Base-by-base conservation (phyloP, 768 basidiomycete species). In the Kwoniella dendrophila region DNA sequence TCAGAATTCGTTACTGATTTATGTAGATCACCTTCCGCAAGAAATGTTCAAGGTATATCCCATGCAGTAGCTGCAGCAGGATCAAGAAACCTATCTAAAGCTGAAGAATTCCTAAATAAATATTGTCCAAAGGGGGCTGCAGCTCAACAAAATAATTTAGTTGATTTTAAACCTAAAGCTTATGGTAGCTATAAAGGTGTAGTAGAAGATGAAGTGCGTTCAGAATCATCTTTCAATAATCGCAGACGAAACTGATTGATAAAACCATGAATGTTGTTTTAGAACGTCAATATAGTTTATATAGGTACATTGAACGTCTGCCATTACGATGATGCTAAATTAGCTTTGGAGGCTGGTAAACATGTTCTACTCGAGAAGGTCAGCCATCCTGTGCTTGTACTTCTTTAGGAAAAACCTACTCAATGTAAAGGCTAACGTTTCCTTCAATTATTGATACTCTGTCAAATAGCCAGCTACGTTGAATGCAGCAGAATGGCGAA, bases 241-340 rank as follows among this genome's bases (percentile, higher is more conserved):
- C 22, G 18, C 38, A n/a, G n/a, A n/a, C n/a, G n/a, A 20, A 18
- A 27, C 47, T 26, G 24, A 41, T 14, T 45, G 22, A 32, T 4
- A 38, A 27, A 12, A 29, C 5, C 18, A 29, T 2, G n/a, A 16
- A 30, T 26, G 3, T 29, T 34, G 48, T 33, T 41, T 0, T 55
- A 77, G 78, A 70, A 75, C 49, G 72, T 79, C 44, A 67, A 79
- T 52, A 70, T 68, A 43, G 64, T 79, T 26, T 80, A 80, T 70
- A 55, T 80, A 45, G 79, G 75, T 3, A 78, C 79, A 5, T 71
- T 74, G 27, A 74, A 80, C 53, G 63, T 69, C 4, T 65, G 63
- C 24, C 79, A 80, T 62, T 80, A 73, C 55, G 63, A 64, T 4
- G 69, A 75, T 51, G 70, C 66, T 0, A 72, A 72, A 59, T 59